Percentiles rank a stretch among this genome's conserved stretches.
These are phyloP conservation scores for Escovopsis sp. DNA, from an alignment of 2,329 filamentous ascomycete species.

Conservation along the genomic window DNA sequence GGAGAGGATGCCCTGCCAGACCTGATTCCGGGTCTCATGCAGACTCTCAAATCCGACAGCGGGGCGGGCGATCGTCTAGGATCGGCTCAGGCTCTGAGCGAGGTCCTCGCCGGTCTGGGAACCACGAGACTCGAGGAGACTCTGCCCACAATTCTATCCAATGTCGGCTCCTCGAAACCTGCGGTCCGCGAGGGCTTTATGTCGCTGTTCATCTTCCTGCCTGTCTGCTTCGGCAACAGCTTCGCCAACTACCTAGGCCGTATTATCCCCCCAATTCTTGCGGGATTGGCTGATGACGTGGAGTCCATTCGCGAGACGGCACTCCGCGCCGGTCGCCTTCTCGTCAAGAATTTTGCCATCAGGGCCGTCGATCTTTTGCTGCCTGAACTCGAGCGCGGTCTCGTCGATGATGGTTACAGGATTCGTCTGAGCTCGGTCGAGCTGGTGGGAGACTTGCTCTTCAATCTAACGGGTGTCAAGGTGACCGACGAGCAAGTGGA, in stretches of 20 bases:
- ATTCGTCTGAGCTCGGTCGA: constrained; percentile 98
- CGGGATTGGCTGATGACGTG: constrained; percentile 86
- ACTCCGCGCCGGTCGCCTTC: constrained; percentile 74
- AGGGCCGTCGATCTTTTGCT: constrained; percentile 87
- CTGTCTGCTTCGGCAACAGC: constrained; percentile 96
- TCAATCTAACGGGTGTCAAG: constrained; percentile 92
- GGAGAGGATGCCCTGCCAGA: constrained; percentile 94
- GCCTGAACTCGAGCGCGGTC: constrained; percentile 85
- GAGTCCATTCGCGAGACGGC: constrained; percentile 97
- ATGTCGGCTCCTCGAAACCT: constrained; percentile 79
- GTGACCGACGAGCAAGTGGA: constrained; percentile 62
- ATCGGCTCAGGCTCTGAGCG: constrained; percentile 88
- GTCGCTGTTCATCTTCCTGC: constrained; percentile 98
- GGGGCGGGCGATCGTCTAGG: constrained; percentile 91
- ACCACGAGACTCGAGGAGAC: constrained; percentile 90
- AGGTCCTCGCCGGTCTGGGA: constrained; percentile 88
- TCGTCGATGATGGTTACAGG: constrained; percentile 94
- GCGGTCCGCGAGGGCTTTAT: constrained; percentile 96
- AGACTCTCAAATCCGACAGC: constrained; percentile 91
- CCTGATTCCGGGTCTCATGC: constrained; percentile 93
- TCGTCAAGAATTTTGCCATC: constrained; percentile 97
- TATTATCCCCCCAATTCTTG: constrained; percentile 89
- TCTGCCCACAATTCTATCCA: constrained; percentile 87
- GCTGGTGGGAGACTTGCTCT: constrained; percentile 86
- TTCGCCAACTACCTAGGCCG: constrained; percentile 90